Base-by-base conservation (phyloP, 495 filamentous ascomycete species). In the Talaromyces nanjingensis region DNA sequence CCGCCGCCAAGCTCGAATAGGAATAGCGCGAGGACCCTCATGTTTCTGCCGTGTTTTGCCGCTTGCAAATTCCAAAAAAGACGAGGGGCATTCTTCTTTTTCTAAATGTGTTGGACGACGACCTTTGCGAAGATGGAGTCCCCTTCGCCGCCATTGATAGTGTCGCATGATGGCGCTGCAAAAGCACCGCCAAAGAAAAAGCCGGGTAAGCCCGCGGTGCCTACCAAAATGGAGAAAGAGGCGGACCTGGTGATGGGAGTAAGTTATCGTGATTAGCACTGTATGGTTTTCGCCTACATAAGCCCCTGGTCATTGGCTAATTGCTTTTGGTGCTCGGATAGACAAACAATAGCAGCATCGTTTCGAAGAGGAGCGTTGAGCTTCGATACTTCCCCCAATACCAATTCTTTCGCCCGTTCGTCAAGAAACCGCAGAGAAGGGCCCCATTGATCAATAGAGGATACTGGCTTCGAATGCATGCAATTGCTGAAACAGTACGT, bases 271-370 rank as follows among this genome's bases (percentile, higher is more conserved):
- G 24, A 37, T 29, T 55, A 24, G 45, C n/a, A 57, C 29, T 24
- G 45, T 57, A 63, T 49, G 59, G 9, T 18, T 54, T 33, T 54
- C 45, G 60, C 47, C 60, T 54, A 20, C 14, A 12, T 9, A 24
- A 22, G 6, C n/a, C 6, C 58, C 20, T 33, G 9, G 20, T 4
- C 7, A 18, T 64, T 6, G 31, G 42, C 57, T 64, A 14, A 39
- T 29, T 24, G 6, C 11, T 37, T 37, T 37, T 37, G 29, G n/a
- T 29, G 14, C 6, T 20, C n/a, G 8, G 1, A 27, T 31, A 93
- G 89, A 97, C 92, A 61, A 96, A 97, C 70, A 91, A 86, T 71
- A 91, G 89, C 73, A 92, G 89, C 68, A 96, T 96, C 68, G 87
- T 91, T 45, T 96, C 91, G 27, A 97, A 97, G 72, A 83, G 91